Evolutionary conservation across 257 asterid species (phyloP).

Genomic region (Petunia secreta): DNA sequence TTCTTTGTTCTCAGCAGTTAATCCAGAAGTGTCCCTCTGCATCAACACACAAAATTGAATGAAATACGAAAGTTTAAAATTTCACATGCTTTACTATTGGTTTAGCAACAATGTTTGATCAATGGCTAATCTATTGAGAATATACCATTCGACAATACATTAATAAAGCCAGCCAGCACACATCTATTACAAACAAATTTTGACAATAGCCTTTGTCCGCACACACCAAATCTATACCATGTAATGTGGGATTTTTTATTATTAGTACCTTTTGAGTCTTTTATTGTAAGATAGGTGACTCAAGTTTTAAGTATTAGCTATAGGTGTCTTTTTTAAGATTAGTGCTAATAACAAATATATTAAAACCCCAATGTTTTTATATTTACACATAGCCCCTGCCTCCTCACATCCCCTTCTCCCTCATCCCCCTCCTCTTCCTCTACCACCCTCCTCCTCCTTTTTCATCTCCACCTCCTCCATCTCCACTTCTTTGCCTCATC

Average conservation of each 20-base stretch:
- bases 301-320: too few relatives aligned
- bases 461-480: too few relatives aligned
- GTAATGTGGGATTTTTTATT: background rate
- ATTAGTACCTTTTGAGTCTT: too few relatives aligned
- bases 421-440: too few relatives aligned
- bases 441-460: too few relatives aligned
- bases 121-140: background rate
- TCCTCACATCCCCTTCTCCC: too few relatives aligned
- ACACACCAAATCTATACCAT: background rate
- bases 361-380: too few relatives aligned
- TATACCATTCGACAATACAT: background rate
- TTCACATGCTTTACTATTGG: conserved; percentile 11
- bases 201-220: background rate
- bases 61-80: background rate
- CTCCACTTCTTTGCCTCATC: too few relatives aligned
- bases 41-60: conserved; percentile 12
- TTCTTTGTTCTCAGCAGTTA: conserved; percentile 88
- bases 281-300: too few relatives aligned
- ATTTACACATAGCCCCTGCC: too few relatives aligned
- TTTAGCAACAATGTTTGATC: background rate
- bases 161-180: background rate
- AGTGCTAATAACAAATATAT: too few relatives aligned
- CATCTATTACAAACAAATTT: background rate
- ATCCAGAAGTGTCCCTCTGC: conserved; percentile 83
- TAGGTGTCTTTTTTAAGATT: too few relatives aligned